Base-by-base conservation (phyloP, 2,329 filamentous ascomycete species). In the Pseudogymnoascus sp. region DNA sequence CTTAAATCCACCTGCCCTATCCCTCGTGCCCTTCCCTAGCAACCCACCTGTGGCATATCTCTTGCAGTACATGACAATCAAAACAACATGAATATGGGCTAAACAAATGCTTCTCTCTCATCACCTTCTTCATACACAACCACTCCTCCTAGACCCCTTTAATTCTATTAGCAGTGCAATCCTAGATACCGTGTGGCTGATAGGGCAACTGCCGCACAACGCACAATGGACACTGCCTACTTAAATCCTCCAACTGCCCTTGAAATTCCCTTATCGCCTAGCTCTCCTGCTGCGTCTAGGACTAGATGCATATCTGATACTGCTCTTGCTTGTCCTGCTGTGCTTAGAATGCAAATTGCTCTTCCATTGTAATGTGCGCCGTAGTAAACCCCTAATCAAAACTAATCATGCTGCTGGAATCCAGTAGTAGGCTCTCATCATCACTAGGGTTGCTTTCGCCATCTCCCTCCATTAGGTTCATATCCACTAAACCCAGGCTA, bases 31-130 rank as follows among this genome's bases (percentile, higher is more conserved):
- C 28, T 31, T 31, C 28, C 28, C 28, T 31, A 8, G 6, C 28
- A 31, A 31, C 28, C 28, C 28, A 31, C 28, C 28, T 31, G 8
- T 31, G 28, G 10, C 28, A 31, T 31, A 31, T 31, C 28, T 10
- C 28, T 10, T 31, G 28, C 28, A 8, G 28, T 31, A 31, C 28
- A 31, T 31, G 28, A 31, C 28, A 31, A 31, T 31, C 6, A 7
- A 31, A 31, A 31, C 28, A 31, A 31, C 28, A 31, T 7, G 28
- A 31, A 31, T 31, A 31, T 31, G 28, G 28, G 28, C 28, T 31
- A 31, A 31, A 31, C 28, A 31, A 31, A 8, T 31, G 33, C 81
- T 14, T 38, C 37, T 38, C 37, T 38, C 37, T 38, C 37, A 38
- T 38, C 12, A 10, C 14, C n/a, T 38, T 38, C n/a, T 38, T 38